Percentiles rank a stretch among this genome's conserved stretches.
phyloP scores from a whole-genome alignment of 2,329 filamentous ascomycete species.

The Coccinonectria pachysandricola region DNA sequence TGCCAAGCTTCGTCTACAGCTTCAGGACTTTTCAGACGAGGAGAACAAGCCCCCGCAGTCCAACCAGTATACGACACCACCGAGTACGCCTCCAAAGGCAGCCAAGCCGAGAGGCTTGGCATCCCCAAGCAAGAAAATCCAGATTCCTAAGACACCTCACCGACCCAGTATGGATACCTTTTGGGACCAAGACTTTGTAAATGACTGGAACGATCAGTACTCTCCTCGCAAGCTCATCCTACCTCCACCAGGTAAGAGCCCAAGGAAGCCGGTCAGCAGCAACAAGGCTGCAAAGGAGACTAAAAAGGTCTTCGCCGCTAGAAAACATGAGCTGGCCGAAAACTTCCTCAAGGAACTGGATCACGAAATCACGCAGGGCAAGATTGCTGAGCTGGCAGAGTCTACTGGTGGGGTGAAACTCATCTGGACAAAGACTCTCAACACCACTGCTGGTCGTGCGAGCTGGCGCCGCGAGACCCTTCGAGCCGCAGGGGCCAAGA shows the following conservation, averaged over 20 bases:
- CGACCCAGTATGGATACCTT: constrained; percentile 45
- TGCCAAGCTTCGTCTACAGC: constrained; percentile 13
- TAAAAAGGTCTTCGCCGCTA: constrained; percentile 51
- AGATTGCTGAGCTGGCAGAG: constrained; percentile 46
- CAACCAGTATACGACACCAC: constrained; percentile 12
- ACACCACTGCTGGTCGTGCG: constrained; percentile 67
- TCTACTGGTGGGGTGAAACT: constrained; percentile 61
- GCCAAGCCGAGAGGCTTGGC: constrained; percentile 11
- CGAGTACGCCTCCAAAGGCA: constrained; percentile 10
- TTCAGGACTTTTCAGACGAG: constrained; percentile 1
- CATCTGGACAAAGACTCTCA: constrained; percentile 67
- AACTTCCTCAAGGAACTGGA: constrained; percentile 63
- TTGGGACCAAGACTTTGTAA: constrained; percentile 48
- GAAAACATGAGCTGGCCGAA: constrained; percentile 53
- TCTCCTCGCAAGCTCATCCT: constrained; percentile 36
- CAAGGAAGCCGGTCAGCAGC: constrained; percentile 21
- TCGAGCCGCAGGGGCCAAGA: constrained; percentile 21
- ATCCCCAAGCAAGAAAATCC: constrained; percentile 22
- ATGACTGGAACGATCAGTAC: constrained; percentile 55
- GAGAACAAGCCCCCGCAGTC: constrained; percentile 3
- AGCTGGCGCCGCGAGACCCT: constrained; percentile 57
- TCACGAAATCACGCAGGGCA: constrained; percentile 46
- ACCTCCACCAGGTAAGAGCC: constrained; percentile 18
- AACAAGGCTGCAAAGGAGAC: constrained; percentile 28
- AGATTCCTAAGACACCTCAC: constrained; percentile 44